phyloP scores from a whole-genome alignment of 495 filamentous ascomycete species.

The Staphylotrichum longicolle region DNA sequence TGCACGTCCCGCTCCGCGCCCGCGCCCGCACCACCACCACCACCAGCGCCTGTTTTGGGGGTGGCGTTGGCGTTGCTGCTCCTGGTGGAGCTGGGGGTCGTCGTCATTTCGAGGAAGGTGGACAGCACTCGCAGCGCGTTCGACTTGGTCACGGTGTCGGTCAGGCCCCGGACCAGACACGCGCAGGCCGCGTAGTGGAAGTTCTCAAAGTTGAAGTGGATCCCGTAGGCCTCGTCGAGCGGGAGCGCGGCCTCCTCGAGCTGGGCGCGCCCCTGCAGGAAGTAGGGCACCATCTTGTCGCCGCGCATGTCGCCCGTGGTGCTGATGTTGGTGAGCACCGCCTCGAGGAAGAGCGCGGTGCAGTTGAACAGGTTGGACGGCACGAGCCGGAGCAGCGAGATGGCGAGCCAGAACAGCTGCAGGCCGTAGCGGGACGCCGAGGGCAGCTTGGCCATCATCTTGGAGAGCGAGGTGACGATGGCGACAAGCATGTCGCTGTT shows the following conservation, averaged over 20 bases:
- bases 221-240: constrained; percentile 60
- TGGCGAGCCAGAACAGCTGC: constrained; percentile 67
- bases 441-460: constrained; percentile 67
- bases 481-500: constrained; percentile 65
- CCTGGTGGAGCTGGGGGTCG: constrained; percentile 28
- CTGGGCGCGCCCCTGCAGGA: constrained; percentile 54
- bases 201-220: constrained; percentile 59
- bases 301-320: constrained; percentile 54
- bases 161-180: constrained; percentile 58
- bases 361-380: constrained; percentile 60
- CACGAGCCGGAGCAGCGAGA: constrained; percentile 61
- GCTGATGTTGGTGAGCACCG: constrained; percentile 58
- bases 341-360: constrained; percentile 59
- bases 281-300: constrained; percentile 54
- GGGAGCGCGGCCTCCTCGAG: constrained; percentile 57
- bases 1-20: constrained; percentile 21
- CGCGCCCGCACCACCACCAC: neutral
- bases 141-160: constrained; percentile 55
- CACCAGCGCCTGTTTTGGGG: neutral
- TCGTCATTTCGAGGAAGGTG: constrained; percentile 59
- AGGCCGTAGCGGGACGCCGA: constrained; percentile 61
- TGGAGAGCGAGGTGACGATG: constrained; percentile 61
- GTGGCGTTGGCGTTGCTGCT: neutral
- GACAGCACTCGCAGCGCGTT: constrained; percentile 55
- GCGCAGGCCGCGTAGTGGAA: constrained; percentile 64